These are phyloP conservation scores for Madurella fahalii DNA, from an alignment of 2,329 filamentous ascomycete genomes.

Conservation along the genomic window DNA sequence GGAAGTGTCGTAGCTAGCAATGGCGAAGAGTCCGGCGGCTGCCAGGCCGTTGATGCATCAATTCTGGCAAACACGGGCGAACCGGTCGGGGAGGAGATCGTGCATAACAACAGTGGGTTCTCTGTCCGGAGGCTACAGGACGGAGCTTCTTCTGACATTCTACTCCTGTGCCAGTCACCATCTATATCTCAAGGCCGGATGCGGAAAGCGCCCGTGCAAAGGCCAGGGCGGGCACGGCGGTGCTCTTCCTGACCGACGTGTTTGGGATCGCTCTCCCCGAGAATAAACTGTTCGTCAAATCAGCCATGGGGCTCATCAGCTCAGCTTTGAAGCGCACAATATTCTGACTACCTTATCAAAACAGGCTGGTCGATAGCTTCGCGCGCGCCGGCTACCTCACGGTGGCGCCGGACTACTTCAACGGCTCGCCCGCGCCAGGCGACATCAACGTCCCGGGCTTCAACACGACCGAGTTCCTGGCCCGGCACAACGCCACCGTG, in stretches of 20 bases:
- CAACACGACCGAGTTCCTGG: constrained; percentile 40
- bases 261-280: constrained; percentile 27
- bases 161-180: constrained; percentile 15
- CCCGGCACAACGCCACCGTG: constrained; percentile 35
- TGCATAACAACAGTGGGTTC: constrained; percentile 19
- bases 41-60: constrained; percentile 11
- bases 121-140: no score
- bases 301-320: neutral
- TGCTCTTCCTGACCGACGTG: constrained; percentile 30
- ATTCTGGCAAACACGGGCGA: constrained; percentile 22
- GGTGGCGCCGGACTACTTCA: constrained; percentile 63
- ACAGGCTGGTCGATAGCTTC: constrained; percentile 57
- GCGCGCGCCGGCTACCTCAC: constrained; percentile 63
- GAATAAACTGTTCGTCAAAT: constrained; percentile 27
- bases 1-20: constrained; percentile 2
- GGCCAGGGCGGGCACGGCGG: constrained; percentile 14
- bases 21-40: neutral
- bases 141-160: no score
- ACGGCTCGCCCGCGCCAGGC: constrained; percentile 49
- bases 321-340: neutral
- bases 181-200: constrained; percentile 26
- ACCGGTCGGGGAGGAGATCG: constrained; percentile 19
- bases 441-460: constrained; percentile 36
- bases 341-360: neutral
- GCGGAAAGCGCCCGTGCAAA: constrained; percentile 1